Evolutionary conservation across 2,329 filamentous ascomycete genomes (phyloP), one percentile per base, ranked within the genome.

Genomic region (Fusarium kyushuense): DNA sequence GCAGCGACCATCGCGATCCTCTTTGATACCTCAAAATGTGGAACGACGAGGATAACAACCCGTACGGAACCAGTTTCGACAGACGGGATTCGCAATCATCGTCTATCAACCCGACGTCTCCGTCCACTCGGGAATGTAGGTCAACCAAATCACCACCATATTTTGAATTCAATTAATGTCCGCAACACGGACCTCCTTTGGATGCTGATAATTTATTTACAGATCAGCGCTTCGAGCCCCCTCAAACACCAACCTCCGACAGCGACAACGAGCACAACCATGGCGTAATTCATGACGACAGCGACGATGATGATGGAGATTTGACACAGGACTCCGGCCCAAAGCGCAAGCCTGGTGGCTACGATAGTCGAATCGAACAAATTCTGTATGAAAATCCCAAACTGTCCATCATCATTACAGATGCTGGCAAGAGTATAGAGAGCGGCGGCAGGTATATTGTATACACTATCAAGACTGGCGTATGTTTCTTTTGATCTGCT

Each of bases 31-130:
- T 51, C 74, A 74, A 43, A 54, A 98, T 98, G 95, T 98, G 95
- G 95, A 96, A 97, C 86, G 94, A 98, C 84, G 95, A 98, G 82
- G 78, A 98, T 77, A 98, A 98, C 82, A 98, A 98, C 79, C 95
- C 95, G 7, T 97, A 98, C 77, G 94, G 94, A 69, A 88, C 85
- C 75, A 95, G 93, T 79, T 97, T 97, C 83, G 92, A 96, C 79
- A 91, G 92, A 74, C 89, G 92, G 74, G 92, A 96, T 79, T 92
- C 92, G 65, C 89, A 91, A 78, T 86, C 89, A 45, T 93, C 90
- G 29, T 90, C 84, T 42, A 84, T 84, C 21, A 89, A 91, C 76
- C 88, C 90, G 23, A 83, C 88, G 55, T 92, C 90, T 38, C 89
- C 90, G 46, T 80, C 78, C 42, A 77, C 81, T 54, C 84, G 80